Base-by-base conservation (phyloP, 1,139 yeast species). In the Pichia sp. region DNA sequence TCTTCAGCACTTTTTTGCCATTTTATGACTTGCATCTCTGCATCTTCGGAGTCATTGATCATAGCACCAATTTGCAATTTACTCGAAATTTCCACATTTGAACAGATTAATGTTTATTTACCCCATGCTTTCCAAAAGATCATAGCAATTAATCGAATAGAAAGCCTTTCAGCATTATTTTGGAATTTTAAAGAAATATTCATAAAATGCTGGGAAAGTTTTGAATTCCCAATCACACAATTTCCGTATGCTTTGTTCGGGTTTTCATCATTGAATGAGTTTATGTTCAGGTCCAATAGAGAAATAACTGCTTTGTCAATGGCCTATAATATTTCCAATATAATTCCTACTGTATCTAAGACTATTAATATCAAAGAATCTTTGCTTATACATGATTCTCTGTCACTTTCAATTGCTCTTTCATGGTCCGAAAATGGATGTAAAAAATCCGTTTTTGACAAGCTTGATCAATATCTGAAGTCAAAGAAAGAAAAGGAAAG, bases 201-300 rank as follows among this genome's bases (percentile, higher is more conserved):
- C 27, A 41, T 72, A 38, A 64, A 68, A 51, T 62, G 64, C 42
- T 72, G 80, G 80, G 61, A 64, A 57, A 55, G 58, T n/a, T 64
- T 59, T 45, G 64, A 64, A 11, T 49, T 56, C 26, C 52, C 57
- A 2, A 51, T 73, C 16, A 46, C 51, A 0, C 50, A 55, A 1
- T 74, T 75, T 50, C 81, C 81, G 0, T 67, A 43, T 48, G 48
- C 49, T 1, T 47, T 71, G 3, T 66, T 75, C 51, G 71, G 62
- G 0, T 73, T 64, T 48, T 23, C 44, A 2, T 52, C 55, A n/a
- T 45, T 52, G 3, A 44, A 49, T 1, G 58, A 60, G 0, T 72
- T 74, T 47, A 49, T 62, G 8, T 37, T 46, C 1, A 58, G 58
- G 3, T 65, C 66, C 45, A 64, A 62, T 44, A 59, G 57, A 33